Conservation (phyloP, 768 basidiomycete genomes). For the Boletus edulis region DNA sequence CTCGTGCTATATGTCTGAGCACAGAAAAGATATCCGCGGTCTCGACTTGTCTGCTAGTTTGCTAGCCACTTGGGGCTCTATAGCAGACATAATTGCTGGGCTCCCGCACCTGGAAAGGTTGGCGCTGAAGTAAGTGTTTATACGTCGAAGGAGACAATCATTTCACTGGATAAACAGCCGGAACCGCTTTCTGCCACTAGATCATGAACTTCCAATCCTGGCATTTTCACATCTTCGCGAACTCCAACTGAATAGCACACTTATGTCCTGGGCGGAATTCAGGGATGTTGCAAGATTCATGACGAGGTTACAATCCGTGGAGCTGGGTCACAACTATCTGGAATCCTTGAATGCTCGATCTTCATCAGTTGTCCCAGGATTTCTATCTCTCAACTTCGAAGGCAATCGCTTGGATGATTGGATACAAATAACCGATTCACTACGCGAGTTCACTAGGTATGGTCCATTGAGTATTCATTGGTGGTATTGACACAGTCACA, state of each 20-base stretch:
- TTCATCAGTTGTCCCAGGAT: conserved; percentile 17
- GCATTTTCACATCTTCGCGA: conserved; percentile 58
- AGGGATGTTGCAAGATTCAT: conserved; percentile 47
- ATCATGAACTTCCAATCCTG: conserved; percentile 29
- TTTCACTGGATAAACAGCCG: conserved; percentile 44
- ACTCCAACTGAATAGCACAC: conserved; percentile 71
- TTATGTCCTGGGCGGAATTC: conserved; percentile 71
- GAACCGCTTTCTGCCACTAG: conserved; percentile 55
- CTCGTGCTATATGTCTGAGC: conserved; percentile 12
- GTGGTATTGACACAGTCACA: conserved; percentile 14
- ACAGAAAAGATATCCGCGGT: conserved; percentile 60
- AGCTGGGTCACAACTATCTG: conserved; percentile 72
- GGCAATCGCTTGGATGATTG: conserved; percentile 62
- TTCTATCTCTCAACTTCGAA: conserved; percentile 68
- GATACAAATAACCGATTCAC: conserved; percentile 44
- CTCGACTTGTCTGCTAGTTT: conserved; percentile 81
- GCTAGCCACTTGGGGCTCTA: conserved; percentile 64
- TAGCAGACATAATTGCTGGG: conserved; percentile 61
- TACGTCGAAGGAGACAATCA: conserved; percentile 12
- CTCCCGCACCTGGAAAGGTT: conserved; percentile 64
- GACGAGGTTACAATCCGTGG: conserved; percentile 53
- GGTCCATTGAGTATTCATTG: neutral
- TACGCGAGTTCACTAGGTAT: conserved; percentile 48
- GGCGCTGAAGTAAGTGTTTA: conserved; percentile 70
- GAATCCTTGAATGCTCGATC: conserved; percentile 26